Percentiles rank a stretch among this genome's conserved stretches.
These are phyloP conservation scores for Malus sylvestris DNA, from an alignment of 306 rosid genomes.

Conservation along the genomic window DNA sequence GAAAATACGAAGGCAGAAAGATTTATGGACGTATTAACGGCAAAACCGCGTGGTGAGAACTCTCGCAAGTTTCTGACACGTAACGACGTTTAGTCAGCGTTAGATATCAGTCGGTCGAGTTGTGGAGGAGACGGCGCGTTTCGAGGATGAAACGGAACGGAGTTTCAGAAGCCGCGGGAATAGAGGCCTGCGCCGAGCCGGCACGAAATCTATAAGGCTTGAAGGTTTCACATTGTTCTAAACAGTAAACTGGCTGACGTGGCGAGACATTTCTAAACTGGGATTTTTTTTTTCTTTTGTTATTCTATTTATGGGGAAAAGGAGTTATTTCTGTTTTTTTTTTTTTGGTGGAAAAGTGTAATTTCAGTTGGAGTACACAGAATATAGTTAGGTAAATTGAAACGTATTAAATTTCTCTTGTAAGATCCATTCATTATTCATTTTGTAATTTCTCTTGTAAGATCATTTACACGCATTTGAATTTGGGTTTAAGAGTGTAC, in stretches of 20 bases:
- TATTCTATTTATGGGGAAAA: no score
- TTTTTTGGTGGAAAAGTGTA: no score
- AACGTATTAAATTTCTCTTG: no score
- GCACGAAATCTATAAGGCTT: neutral
- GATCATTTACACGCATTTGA: no score
- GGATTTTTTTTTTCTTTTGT: neutral
- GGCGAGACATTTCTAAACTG: neutral
- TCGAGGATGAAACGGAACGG: neutral
- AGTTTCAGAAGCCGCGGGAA: constrained; percentile 4
- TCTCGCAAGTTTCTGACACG: constrained; percentile 20
- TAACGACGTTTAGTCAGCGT: constrained; percentile 32
- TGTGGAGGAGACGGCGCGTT: neutral
- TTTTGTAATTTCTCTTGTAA: no score
- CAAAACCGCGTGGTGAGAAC: constrained; percentile 43
- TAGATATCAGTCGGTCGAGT: neutral
- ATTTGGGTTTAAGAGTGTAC: no score
- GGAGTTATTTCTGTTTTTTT: no score
- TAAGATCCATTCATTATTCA: no score
- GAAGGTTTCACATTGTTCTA: neutral
- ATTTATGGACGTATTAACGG: constrained; percentile 27
- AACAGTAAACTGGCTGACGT: neutral
- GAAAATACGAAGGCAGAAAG: neutral
- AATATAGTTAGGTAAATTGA: no score
- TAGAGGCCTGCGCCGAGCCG: constrained; percentile 4
- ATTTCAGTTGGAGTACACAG: no score